Evolutionary conservation across 176 grass and related monocot species (phyloP), one percentile per base, ranked within the genome.

Genomic region (Phragmites australis): DNA sequence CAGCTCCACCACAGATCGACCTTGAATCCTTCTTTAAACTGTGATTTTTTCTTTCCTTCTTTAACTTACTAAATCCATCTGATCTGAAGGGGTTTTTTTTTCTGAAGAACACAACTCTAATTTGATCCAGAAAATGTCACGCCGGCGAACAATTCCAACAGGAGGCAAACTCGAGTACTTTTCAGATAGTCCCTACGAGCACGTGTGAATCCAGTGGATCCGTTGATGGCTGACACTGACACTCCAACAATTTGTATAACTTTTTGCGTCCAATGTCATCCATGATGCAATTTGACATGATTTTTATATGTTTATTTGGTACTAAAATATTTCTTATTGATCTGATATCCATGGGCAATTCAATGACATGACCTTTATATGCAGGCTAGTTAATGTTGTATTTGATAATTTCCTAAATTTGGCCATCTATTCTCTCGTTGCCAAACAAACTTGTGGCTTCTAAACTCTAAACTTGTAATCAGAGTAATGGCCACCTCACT

Each of bases 221-320:
- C 39, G 72, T 77, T 78, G 79, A 65, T 62, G 65, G 32, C 37
- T 19, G 72, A 55, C 1, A 55, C 62, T 31, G 85, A 77, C 72
- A 51, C 72, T 37, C n/a, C 8, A 63, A 58, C 42, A 76, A 3
- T 51, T 21, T 61, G 18, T 43, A 66, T 43, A 76, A 13, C 39
- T 32, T 15, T 46, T 54, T 6, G 12, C 18, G 2, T 53, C 14
- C 37, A 76, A 51, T 34, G 78, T 70, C 79, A 82, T 11, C 79
- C 65, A 10, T 77, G 79, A 87, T 83, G 74, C 80, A 88, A 73
- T 66, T 79, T n/a, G 66, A 22, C 86, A 73, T 73, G 68, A 30
- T 49, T 37, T 40, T 41, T 41, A n/a, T 47, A 72, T 5, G 15
- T 16, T 8, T 26, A 53, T 54, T 75, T 66, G 60, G 29, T 75